Conservation (phyloP, 495 filamentous ascomycete genomes). For the Chaetomium cochliodes region DNA sequence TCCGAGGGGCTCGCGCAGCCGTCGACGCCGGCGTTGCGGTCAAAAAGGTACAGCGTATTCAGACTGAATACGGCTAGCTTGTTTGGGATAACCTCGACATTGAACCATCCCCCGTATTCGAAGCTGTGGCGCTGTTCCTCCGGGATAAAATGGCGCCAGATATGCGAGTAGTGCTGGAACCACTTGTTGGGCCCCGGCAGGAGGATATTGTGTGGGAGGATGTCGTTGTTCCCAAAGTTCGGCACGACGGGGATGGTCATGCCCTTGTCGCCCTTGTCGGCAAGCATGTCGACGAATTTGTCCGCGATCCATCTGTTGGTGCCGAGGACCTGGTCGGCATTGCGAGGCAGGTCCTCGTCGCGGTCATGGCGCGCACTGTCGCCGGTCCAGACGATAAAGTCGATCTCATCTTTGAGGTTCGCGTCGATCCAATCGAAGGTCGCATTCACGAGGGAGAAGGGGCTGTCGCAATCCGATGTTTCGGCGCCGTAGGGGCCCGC, state of each 20-base stretch:
- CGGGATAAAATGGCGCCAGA: constrained; percentile 87
- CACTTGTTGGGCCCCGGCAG: constrained; percentile 78
- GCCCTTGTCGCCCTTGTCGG: constrained; percentile 46
- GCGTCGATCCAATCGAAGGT: constrained; percentile 91
- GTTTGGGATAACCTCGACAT: constrained; percentile 83
- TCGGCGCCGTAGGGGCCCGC: constrained; percentile 82
- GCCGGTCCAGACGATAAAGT: constrained; percentile 98
- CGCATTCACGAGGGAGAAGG: constrained; percentile 73
- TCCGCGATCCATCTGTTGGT: constrained; percentile 72
- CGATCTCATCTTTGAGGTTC: constrained; percentile 77
- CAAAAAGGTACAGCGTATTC: constrained; percentile 96
- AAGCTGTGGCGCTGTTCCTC: constrained; percentile 92
- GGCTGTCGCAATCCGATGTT: constrained; percentile 84
- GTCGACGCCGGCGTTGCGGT: constrained; percentile 86
- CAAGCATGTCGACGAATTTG: constrained; percentile 74
- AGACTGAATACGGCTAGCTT: constrained; percentile 88
- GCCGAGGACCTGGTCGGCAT: constrained; percentile 65
- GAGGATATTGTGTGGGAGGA: constrained; percentile 96
- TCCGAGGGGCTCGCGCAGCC: constrained; percentile 75
- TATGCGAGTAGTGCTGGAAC: constrained; percentile 65
- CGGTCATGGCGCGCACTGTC: constrained; percentile 95
- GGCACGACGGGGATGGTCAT: constrained; percentile 80
- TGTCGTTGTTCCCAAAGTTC: constrained; percentile 94
- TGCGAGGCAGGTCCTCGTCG: constrained; percentile 80
- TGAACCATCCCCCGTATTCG: constrained; percentile 90